Base-by-base conservation (phyloP, 352 stramenopile genomes). In the Pythium phragmiticola region DNA sequence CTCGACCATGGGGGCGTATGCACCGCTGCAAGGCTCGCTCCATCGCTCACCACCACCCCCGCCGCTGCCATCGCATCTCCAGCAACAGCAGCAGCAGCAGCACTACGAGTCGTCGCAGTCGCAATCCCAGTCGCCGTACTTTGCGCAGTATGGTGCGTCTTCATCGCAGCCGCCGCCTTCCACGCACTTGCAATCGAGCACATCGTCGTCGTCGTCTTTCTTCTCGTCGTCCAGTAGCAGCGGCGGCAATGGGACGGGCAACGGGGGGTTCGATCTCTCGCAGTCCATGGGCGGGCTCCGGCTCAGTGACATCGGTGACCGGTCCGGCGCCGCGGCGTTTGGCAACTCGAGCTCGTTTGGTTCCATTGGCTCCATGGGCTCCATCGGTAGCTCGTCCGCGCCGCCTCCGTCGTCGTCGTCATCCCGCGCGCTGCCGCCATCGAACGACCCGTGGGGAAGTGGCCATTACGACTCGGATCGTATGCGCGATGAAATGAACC, bases 401-500 rank as follows among this genome's bases (percentile, higher is more conserved):
- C 8, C 47, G 8, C 52, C 52, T 54, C 42, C 67, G 5, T 66
- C 63, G 17, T 77, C 72, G 9, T 49, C 37, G 23, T 53, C 53
- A 47, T 46, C 42, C 23, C 43, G 56, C 45, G 43, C 7, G 30
- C 14, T 37, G 30, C 42, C 55, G 14, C 57, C 49, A 13, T 41
- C 58, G 2, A 36, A 45, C 4, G 49, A 60, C 46, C 66, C 66
- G 43, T 63, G 53, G 60, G 60, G 60, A 23, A 54, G 46, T 26
- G 57, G 57, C 39, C 63, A 39, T 23, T 53, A 64, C 57, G 60
- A 65, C 53, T 51, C 56, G 42, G 54, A 67, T 51, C 52, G 61
- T 43, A 43, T 91, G 12, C 75, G 80, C 19, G 82, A 91, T 30
- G 73, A 91, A 54, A 89, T 89, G 82, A 91, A 91, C 69, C 78